Base-by-base conservation (phyloP, 441 rosid species). In the Brassica balearica region DNA sequence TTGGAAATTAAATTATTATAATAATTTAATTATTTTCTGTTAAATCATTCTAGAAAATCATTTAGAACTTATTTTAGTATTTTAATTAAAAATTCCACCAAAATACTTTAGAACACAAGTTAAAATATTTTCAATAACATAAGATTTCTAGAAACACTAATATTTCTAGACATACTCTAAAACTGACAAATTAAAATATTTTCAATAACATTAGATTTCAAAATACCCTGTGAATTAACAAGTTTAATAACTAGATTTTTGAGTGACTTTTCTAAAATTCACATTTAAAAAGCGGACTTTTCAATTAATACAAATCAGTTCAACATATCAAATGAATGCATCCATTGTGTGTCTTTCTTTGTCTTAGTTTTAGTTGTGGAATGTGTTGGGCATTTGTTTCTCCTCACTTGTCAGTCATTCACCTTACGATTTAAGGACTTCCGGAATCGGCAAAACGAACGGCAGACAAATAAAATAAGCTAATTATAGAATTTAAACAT, bases 401-500 rank as follows among this genome's bases (percentile, higher is more conserved):
- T 11, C 48, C 11, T n/a, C 22, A 8, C 17, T 23, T 11, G n/a
- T 68, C 22, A 68, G 59, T 68, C 29, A 46, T 23, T 22, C 53
- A 68, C 73, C 48, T 14, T 55, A 29, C 20, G 43, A 69, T 55
- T 69, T 69, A 53, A 58, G 5, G 14, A 58, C 36, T 61, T 59
- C 17, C 36, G 14, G 56, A 71, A 59, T 38, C 56, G 25, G 15
- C 60, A 19, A 10, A 22, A 11, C 32, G 29, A 59, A 2, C 20
- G 59, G 22, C 20, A 53, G 9, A 51, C 3, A 17, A 56, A 59
- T 20, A 4, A 14, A 29, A 11, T 14, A 11, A 34, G 12, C 79
- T 75, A 75, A 67, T 67, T 55, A 67, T 75, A 67, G 78, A 59
- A 67, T 38, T 38, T 23, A 56, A 75, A 67, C 29, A 55, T n/a